Evolutionary conservation across 768 basidiomycete genomes (phyloP).

Genomic region (Suillus decipiens): DNA sequence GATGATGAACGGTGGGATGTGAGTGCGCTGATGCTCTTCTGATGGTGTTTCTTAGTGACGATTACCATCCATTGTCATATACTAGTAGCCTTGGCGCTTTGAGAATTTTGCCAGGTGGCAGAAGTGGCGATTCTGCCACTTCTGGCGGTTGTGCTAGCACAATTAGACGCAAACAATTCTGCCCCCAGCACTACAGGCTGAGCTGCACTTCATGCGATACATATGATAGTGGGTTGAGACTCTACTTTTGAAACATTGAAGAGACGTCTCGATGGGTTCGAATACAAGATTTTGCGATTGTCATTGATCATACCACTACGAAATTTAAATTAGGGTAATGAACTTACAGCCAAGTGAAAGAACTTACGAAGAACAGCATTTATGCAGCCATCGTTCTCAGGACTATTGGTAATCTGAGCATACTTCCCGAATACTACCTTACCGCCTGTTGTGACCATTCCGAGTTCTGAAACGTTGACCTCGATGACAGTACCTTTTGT

Average conservation of each 20-base stretch:
- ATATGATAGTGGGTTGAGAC: not conserved
- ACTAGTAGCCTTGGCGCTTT: too few relatives aligned
- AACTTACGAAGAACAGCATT: conserved; percentile 88
- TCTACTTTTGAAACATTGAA: conserved; percentile 1
- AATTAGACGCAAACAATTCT: too few relatives aligned
- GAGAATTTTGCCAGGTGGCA: too few relatives aligned
- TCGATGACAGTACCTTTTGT: conserved; percentile 99
- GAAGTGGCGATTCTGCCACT: too few relatives aligned
- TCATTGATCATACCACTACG: conserved; percentile 1
- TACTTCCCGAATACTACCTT: conserved; percentile 95
- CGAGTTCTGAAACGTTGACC: conserved; percentile 98
- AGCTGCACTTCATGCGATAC: not conserved
- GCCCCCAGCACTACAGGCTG: too few relatives aligned
- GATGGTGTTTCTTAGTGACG: too few relatives aligned
- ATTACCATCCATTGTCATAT: too few relatives aligned
- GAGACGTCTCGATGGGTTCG: not conserved
- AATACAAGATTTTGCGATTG: not conserved
- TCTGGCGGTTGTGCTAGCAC: too few relatives aligned
- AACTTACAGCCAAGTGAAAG: not conserved
- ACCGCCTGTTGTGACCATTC: conserved; percentile 96
- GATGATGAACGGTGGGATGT: too few relatives aligned
- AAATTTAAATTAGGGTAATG: not conserved
- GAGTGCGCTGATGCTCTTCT: too few relatives aligned
- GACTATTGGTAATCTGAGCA: conserved; percentile 92
- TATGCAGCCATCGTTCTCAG: conserved; percentile 95